Base-by-base conservation (phyloP, 208 protist species). In the Endotrypanum monterogeii region DNA sequence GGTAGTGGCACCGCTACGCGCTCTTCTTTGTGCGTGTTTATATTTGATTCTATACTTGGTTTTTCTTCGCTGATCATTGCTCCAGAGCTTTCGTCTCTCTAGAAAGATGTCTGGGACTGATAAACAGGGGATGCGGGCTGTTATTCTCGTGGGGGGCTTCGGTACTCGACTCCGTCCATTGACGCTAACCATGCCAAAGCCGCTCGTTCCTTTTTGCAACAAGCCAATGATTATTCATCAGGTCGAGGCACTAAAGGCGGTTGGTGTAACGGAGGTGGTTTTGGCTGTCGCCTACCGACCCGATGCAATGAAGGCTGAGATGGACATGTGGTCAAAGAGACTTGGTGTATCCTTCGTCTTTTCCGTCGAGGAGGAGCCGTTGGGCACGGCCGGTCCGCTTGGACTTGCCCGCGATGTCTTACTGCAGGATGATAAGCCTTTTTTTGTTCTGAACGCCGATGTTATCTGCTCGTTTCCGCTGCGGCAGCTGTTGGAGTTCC, bases 401-500 rank as follows among this genome's bases (percentile, higher is more conserved):
- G 89, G 87, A 41, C 89, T 99, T 20, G 98, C 98, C 7, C 89
- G 94, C 57, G 91, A 98, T 18, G 82, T 95, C 72, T 87, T 95
- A 18, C 28, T 95, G 60, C 82, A 91, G 74, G 91, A 98, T 67
- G 83, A 98, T 56, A 85, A 93, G 67, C 96, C 97, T 48, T 99
- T 99, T 89, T 99, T 99, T 89, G 98, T 99, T 51, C 90, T 99
- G 5, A 99, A 99, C 83, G 98, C 92, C 51, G 98, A 99, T 86
- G 91, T 99, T 18, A 99, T 95, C 28, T 99, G 98, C 80, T 78
- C 86, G 67, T 99, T 98, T 78, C 98, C 98, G 28, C 89, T 99
- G 67, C 48, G 80, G 30, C 92, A 99, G 68, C 79, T 99, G 41
- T 79, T 99, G 0, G 85, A 78, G 28, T 99, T 98, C 83, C 98